Evolutionary conservation across 768 basidiomycete genomes (phyloP), one percentile per base, ranked within the genome.

Genomic region (Kondoa malvinella): DNA sequence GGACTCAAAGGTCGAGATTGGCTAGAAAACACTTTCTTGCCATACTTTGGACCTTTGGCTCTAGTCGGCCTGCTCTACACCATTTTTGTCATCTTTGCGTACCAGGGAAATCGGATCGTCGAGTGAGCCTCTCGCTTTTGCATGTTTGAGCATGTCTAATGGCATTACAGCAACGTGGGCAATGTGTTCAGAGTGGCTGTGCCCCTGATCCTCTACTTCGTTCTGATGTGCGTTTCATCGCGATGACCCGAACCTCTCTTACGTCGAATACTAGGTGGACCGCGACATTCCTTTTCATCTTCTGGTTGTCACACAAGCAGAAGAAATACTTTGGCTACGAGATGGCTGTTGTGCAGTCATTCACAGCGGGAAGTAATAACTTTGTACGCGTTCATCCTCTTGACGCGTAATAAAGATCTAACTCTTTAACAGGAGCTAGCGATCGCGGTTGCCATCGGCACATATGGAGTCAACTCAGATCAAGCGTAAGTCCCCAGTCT

Each of bases 51-150:
- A 0, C 87, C 86, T 0, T 71, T 89, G 2, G 83, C 87, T 0
- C 81, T 88, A 8, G 66, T 89, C 27, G 89, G 88, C 2, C 79
- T 92, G 12, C 81, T 91, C 1, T 90, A 89, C 79, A 90, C 88
- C 16, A 84, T 88, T 72, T 76, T 87, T 66, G 83, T 88, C 59
- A 80, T 88, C 74, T 88, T 89, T 73, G 87, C 85, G 2, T 83
- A 83, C 73, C 80, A 80, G 76, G 73, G 70, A 57, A 26, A 21
- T 50, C 40, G 40, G 40, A 50, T 50, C 8, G 40, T 50, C 40
- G 40, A 21, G 40, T 50, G 21, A 50, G 40, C 21, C 21, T 50
- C 12, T 21, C 40, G 40, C 40, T 50, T 50, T 50, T 8, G 40
- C 8, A 50, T 50, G 8, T 21, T 8, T 8, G 8, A 8, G 21